Evolutionary conservation across 495 filamentous ascomycete genomes (phyloP), one percentile per base, ranked within the genome.

Genomic region (Neurospora sp.): DNA sequence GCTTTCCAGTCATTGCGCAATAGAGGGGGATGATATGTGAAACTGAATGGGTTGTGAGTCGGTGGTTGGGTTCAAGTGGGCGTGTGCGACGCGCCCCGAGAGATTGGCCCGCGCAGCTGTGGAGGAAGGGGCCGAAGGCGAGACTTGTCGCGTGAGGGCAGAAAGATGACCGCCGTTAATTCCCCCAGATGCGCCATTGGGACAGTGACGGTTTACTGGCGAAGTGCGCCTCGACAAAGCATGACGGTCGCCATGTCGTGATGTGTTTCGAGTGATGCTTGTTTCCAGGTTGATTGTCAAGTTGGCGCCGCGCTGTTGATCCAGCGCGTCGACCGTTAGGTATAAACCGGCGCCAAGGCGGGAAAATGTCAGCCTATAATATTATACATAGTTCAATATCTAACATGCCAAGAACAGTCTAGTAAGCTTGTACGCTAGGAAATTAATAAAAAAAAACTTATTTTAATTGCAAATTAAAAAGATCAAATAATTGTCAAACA

Each of bases 1-100:
- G 40, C 31, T 72, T 71, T 35, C 31, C 48, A 6, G 48, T 69
- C 78, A 78, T 78, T 22, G 16, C 68, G 74, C 14, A 10, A 12
- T 22, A 3, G 4, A 16, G 35, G 70, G 6, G 5, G 7, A 35
- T 31, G 53, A 14, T 61, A 8, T 35, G 53, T 61, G 22, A 4
- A 16, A 61, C 53, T 35, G 53, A 31, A 16, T 61, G 22, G 53
- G 31, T 35, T 14, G 5, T 35, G 53, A 61, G 14, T 35, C 53
- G 53, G 53, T 61, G 27, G 6, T 61, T 61, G 22, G 10, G 53
- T 61, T 61, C 53, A 61, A 17, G 53, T 61, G 53, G 53, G 22
- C 22, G 27, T 61, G 53, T 61, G 53, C 53, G 53, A 61, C 22
- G 53, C 53, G 22, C 53, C 22, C 53, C 14, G 27, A 7, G 22